phyloP scores from a whole-genome alignment of 352 stramenopile genomes.

The Globisporangium sylvaticum region DNA sequence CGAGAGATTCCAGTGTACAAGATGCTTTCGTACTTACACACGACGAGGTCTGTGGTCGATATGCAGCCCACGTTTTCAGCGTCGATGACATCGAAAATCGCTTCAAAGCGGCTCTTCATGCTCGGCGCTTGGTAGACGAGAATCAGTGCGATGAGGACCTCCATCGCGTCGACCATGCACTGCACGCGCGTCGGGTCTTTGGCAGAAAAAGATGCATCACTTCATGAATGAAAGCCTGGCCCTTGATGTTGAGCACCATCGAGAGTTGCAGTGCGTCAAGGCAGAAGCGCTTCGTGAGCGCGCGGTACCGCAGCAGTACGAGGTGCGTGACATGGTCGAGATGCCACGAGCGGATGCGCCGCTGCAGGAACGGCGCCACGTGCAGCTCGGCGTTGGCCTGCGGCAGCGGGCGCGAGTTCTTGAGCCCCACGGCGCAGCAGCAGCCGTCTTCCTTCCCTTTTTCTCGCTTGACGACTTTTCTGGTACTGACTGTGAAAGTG shows the following conservation, averaged over 20 bases:
- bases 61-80: conserved; percentile 28
- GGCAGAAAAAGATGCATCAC: conserved; percentile 52
- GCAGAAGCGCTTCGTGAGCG: conserved; percentile 53
- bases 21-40: conserved; percentile 24
- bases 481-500: no score
- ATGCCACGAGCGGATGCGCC: conserved; percentile 54
- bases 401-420: conserved; percentile 51
- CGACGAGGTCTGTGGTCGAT: conserved; percentile 38
- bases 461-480: neutral
- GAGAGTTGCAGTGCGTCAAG: conserved; percentile 54
- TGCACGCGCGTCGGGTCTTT: conserved; percentile 48
- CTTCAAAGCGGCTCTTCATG: conserved; percentile 61
- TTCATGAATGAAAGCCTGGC: conserved; percentile 40
- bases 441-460: neutral
- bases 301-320: conserved; percentile 45
- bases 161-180: conserved; percentile 69
- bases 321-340: conserved; percentile 45
- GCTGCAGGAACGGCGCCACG: conserved; percentile 43
- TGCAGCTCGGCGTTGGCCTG: conserved; percentile 37
- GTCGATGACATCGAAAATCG: conserved; percentile 64
- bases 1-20: neutral
- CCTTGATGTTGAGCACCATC: conserved; percentile 44
- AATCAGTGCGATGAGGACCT: conserved; percentile 55
- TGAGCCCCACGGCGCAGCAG: conserved; percentile 37
- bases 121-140: conserved; percentile 59